Evolutionary conservation across 352 stramenopile species (phyloP), one percentile per base, ranked within the genome.

Genomic region (Pilasporangium apinafurcum): DNA sequence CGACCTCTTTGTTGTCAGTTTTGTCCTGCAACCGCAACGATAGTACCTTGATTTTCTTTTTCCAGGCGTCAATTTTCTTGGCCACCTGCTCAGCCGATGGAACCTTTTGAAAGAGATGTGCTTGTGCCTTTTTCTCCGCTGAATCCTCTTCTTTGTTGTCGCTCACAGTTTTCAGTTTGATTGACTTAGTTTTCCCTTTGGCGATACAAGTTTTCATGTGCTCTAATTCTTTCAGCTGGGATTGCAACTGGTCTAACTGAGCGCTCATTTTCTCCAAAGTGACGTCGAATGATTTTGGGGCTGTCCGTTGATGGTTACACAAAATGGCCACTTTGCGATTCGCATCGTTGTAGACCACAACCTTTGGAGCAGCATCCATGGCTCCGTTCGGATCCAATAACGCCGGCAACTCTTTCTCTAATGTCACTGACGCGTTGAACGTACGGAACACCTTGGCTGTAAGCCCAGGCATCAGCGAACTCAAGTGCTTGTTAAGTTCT

Each of bases 361-460:
- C 88, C 74, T 98, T 98, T 27, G 90, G 75, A 1, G 80, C 53
- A 1, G 77, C 67, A 27, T 91, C 80, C 65, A 86, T 70, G 21
- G 62, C 68, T 8, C 75, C 75, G 17, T 82, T 51, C 1, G 63
- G 62, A 30, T 90, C 76, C 18, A 92, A 48, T 3, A 59, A 51
- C 2, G 56, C 49, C 32, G 78, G 81, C 30, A 99, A 69, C 70
- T 99, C 90, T 59, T 98, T 91, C 62, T 99, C 92, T 24, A 99
- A 76, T 28, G 97, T 99, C 34, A 98, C 90, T 1, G 95, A 99
- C 4, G 97, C 97, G 74, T 99, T 99, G 80, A 98, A 99, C 24
- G 97, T 99, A 97, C 97, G 95, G 68, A 99, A 99, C 0, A 99
- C 97, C 70, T 99, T 99, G 37, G 97, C 97, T 25, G 93, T 98